Evolutionary conservation across 208 protist species (phyloP).

Genomic region (Lotmaria passim): DNA sequence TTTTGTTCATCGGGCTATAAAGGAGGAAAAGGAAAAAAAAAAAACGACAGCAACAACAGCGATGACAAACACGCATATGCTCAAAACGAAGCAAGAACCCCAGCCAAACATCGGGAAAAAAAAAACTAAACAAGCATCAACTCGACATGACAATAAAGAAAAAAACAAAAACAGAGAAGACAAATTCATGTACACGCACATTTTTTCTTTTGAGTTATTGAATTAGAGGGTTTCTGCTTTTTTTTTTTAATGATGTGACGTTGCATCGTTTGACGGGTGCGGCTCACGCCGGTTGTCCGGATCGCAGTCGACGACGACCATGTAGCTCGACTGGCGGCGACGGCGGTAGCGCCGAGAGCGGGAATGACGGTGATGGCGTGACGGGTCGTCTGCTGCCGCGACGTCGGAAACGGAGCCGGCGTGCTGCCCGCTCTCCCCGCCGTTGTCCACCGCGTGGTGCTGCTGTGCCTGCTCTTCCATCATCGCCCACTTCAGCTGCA

Average conservation of each 20-base stretch:
- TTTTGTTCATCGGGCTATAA: neutral
- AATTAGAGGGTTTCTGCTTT: too few species aligned
- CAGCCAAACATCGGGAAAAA: too few species aligned
- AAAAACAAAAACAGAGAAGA: neutral
- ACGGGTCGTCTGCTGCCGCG: neutral
- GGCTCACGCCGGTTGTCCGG: neutral
- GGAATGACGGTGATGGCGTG: slow-evolving; percentile 9
- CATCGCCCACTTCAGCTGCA: slow-evolving; percentile 46
- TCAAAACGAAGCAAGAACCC: too few species aligned
- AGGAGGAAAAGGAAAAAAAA: slow-evolving; percentile 1
- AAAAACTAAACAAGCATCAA: neutral
- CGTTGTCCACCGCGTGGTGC: slow-evolving; percentile 12
- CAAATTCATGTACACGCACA: too few species aligned
- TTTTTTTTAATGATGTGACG: neutral
- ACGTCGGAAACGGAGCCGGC: too few species aligned
- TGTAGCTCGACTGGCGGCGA: slow-evolving; percentile 19
- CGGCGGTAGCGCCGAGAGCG: slow-evolving; percentile 27
- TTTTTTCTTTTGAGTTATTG: too few species aligned
- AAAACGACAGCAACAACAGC: slow-evolving; percentile 15
- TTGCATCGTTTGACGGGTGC: neutral
- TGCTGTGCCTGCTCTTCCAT: slow-evolving; percentile 19
- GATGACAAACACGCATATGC: neutral
- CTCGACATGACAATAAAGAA: neutral
- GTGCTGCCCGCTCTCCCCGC: neutral
- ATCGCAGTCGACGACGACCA: slow-evolving; percentile 26